These are phyloP conservation scores for Leccinum olivaceopallidum DNA, from an alignment of 768 basidiomycete species.

Conservation along the genomic window DNA sequence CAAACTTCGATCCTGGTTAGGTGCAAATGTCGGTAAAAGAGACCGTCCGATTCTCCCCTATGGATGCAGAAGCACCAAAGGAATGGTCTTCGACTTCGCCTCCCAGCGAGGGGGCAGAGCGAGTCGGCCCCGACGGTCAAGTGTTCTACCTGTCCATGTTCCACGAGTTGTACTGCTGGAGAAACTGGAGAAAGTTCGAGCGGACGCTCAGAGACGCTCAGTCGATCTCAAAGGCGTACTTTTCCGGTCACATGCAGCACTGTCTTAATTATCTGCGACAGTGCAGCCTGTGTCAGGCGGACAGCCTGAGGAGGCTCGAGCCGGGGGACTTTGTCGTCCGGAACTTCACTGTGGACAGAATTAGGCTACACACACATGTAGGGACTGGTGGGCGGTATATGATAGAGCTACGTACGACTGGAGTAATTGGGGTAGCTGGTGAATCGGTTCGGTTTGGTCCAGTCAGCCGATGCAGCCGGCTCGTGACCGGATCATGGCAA, in stretches of 20 bases:
- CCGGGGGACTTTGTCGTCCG: neutral
- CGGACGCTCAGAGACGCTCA: neutral
- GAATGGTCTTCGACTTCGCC: neutral
- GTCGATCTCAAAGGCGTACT: neutral
- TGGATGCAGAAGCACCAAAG: neutral
- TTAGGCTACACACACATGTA: neutral
- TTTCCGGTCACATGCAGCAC: neutral
- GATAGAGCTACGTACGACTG: neutral
- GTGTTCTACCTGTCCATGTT: neutral
- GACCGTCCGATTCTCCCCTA: neutral
- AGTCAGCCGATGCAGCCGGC: too few species aligned
- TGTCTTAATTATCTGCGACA: slow-evolving; percentile 1
- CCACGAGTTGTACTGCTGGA: neutral
- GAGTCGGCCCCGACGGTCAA: neutral
- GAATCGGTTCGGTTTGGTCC: too few species aligned
- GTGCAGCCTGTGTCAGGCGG: slow-evolving; percentile 1
- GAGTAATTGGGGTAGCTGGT: neutral
- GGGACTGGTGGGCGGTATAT: neutral
- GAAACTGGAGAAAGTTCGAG: neutral
- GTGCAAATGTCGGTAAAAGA: neutral
- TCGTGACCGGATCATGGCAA: too few species aligned
- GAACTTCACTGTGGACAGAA: neutral
- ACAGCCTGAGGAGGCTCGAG: neutral
- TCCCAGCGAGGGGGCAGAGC: neutral
- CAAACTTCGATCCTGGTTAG: neutral